Evolutionary conservation across 1,139 yeast genomes (phyloP), one percentile per base, ranked within the genome.

Genomic region (Lodderomyces jiufengensis): DNA sequence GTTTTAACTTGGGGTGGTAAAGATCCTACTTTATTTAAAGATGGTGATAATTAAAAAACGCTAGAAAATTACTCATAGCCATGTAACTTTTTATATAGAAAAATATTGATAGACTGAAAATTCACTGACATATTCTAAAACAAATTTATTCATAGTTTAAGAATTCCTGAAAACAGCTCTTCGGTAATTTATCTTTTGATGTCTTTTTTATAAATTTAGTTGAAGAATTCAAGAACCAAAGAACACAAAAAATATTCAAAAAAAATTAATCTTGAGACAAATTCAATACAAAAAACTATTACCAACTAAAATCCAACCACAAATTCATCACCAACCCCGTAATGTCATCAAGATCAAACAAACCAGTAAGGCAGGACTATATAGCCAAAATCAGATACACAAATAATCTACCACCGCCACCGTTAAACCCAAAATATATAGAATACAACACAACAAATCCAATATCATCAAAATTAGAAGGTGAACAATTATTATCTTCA

Each of bases 381-480:
- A 82, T 92, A 40, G 94, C 95, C 38, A 83, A 85, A 49, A 78
- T 85, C 38, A 76, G 95, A 53, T 92, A 88, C 57, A 78, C 79
- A 43, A 92, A 92, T 56, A 85, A 80, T 51, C 68, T 92, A 24
- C 98, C 98, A 11, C 92, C 97, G 2, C 97, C 98, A 9, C 85
- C 94, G 16, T 73, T 94, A 45, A 88, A 95, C 36, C 97, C 99
- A 16, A 87, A 85, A 58, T 71, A 88, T 41, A 60, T 92, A 40
- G 76, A 80, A 39, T 73, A 76, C 46, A 56, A 70, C 61, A 55
- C 66, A 23, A 66, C 72, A 7, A 67, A 62, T 35, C 52, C 52
- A 25, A 47, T 53, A 30, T 53, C 75, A 11, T 58, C 68, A 50
- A 69, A 49, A 66, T 69, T 51, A 57, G 78, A 75, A 40, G 73